A percentile compares a stretch with the other conserved stretches of the same genome.
Evolutionary conservation across 2,329 filamentous ascomycete species (phyloP).

Genomic region (Cladosporium sp.): DNA sequence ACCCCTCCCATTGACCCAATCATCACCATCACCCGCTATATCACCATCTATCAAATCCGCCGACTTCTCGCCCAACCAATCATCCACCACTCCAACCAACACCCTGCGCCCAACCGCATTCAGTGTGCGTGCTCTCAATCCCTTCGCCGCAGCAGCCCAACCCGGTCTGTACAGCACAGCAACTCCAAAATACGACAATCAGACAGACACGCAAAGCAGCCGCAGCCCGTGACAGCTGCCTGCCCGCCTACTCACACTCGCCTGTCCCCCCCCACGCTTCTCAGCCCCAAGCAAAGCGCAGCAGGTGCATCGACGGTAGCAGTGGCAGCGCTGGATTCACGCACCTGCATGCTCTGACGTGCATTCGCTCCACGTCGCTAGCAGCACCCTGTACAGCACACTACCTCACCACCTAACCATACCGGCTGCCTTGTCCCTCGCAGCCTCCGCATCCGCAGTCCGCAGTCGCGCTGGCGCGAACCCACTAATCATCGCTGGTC

Average conservation of each 20-base stretch:
- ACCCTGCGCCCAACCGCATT: no score
- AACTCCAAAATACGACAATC: no score
- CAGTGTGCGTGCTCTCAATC: no score
- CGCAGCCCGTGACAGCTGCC: not conserved
- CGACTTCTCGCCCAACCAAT: no score
- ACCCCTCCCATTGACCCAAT: not conserved
- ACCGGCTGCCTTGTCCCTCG: slow-evolving; percentile 11
- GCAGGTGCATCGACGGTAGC: not conserved
- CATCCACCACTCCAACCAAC: no score
- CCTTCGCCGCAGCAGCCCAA: no score
- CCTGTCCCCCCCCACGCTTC: not conserved
- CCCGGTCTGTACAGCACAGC: no score
- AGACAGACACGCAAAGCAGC: no score
- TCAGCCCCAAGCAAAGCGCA: not conserved
- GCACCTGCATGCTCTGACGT: slow-evolving; percentile 11
- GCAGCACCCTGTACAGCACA: slow-evolving; percentile 2
- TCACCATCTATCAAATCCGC: no score
- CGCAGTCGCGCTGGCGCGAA: slow-evolving; percentile 13
- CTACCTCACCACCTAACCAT: not conserved
- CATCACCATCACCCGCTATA: no score
- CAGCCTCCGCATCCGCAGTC: slow-evolving; percentile 8
- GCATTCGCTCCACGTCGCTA: slow-evolving; percentile 12
- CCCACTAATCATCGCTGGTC: slow-evolving; percentile 10
- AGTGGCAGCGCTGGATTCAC: not conserved
- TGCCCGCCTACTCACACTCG: no score